phyloP scores from a whole-genome alignment of 164 flowering plant species.

The Nymphaea thermarum region DNA sequence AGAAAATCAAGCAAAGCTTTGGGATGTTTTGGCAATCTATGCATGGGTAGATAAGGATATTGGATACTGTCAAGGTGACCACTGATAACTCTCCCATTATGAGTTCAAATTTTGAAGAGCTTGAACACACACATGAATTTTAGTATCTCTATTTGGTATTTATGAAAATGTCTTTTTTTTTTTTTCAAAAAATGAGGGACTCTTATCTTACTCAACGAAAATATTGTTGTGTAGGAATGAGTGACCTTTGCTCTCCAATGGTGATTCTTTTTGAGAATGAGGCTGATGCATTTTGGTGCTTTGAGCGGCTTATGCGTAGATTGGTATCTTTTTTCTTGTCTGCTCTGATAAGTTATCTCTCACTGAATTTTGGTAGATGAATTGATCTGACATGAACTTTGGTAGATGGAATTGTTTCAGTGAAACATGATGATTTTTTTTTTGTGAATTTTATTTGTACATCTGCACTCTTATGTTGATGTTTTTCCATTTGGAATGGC shows the following conservation, averaged over 20 bases:
- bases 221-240: conserved; percentile 58
- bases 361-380: too few relatives aligned
- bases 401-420: neutral
- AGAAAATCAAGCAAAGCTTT: conserved; percentile 69
- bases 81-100: neutral
- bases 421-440: neutral
- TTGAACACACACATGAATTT: neutral
- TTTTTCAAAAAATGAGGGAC: neutral
- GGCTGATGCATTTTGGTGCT: conserved; percentile 98
- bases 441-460: neutral
- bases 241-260: conserved; percentile 90
- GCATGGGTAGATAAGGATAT: conserved; percentile 76
- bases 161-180: neutral
- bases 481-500: conserved; percentile 5
- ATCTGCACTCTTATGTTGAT: neutral
- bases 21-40: conserved; percentile 78
- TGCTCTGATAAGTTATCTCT: too few relatives aligned
- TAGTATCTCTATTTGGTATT: neutral
- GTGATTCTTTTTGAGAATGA: conserved; percentile 73
- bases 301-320: conserved; percentile 85
- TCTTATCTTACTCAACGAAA: neutral
- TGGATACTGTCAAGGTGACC: conserved; percentile 85
- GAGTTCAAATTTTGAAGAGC: too few relatives aligned
- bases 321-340: conserved; percentile 34
- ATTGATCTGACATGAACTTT: neutral